Evolutionary conservation across 768 basidiomycete genomes (phyloP).

Genomic region (Cystofilobasidium capitatum): DNA sequence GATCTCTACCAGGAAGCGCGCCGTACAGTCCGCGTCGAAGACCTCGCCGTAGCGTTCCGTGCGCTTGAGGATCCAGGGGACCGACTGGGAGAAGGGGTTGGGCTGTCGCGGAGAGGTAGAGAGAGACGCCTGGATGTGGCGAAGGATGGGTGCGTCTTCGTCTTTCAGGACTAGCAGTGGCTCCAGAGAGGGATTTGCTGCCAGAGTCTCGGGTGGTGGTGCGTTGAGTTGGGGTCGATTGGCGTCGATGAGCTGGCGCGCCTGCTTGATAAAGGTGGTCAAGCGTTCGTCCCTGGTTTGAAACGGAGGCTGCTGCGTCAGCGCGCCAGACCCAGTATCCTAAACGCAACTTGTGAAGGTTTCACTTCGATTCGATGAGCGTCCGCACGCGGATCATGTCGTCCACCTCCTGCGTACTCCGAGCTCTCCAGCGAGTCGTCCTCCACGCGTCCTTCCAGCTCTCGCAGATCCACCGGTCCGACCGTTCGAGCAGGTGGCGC

Average conservation of each 20-base stretch:
- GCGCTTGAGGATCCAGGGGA: slow-evolving; percentile 22
- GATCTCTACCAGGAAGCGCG: slow-evolving; percentile 52
- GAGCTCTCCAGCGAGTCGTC: slow-evolving; percentile 1
- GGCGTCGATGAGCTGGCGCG: slow-evolving; percentile 26
- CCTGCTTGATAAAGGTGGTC: slow-evolving; percentile 44
- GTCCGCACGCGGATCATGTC: slow-evolving; percentile 25
- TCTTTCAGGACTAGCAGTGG: slow-evolving; percentile 19
- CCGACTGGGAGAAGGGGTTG: slow-evolving; percentile 53
- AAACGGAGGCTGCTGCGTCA: no score
- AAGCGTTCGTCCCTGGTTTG: slow-evolving; percentile 41
- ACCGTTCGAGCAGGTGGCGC: slow-evolving; percentile 32
- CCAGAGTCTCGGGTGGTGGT: slow-evolving; percentile 10
- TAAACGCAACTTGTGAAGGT: no score
- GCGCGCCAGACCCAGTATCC: no score
- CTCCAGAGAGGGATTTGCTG: slow-evolving; percentile 24
- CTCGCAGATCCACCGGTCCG: slow-evolving; percentile 16
- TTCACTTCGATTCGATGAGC: slow-evolving; percentile 34
- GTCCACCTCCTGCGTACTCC: slow-evolving; percentile 10
- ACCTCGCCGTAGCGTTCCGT: slow-evolving; percentile 29
- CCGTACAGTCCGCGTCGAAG: slow-evolving; percentile 40
- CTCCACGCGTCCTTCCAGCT: slow-evolving; percentile 33
- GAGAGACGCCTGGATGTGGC: slow-evolving; percentile 30
- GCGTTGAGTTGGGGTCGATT: slow-evolving; percentile 21
- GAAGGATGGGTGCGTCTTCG: slow-evolving; percentile 33
- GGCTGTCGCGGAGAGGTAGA: slow-evolving; percentile 44